Conservation (phyloP, 2,329 filamentous ascomycete species). For the Neurospora sp. region DNA sequence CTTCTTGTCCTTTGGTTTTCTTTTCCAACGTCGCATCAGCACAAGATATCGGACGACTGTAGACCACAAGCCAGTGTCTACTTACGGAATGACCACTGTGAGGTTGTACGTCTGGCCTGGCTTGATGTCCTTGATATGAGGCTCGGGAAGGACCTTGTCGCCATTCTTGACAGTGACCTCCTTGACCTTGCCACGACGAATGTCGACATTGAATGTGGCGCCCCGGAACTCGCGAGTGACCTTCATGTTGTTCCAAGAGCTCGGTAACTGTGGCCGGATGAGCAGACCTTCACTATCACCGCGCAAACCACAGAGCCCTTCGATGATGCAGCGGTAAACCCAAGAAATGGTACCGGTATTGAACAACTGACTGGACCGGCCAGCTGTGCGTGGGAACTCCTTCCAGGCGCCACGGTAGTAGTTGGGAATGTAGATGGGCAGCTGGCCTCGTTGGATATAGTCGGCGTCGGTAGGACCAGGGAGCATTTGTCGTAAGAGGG, state of each 20-base stretch:
- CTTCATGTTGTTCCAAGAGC: conserved; percentile 31
- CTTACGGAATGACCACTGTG: conserved; percentile 23
- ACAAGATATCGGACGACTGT: neutral
- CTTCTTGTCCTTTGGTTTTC: neutral
- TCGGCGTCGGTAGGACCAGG: conserved; percentile 42
- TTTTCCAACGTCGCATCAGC: neutral
- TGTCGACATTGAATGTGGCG: conserved; percentile 37
- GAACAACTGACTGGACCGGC: conserved; percentile 46
- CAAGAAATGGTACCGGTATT: conserved; percentile 49
- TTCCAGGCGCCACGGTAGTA: conserved; percentile 46
- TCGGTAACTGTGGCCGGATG: conserved; percentile 41
- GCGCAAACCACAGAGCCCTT: conserved; percentile 43
- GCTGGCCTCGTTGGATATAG: conserved; percentile 41
- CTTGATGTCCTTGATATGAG: conserved; percentile 31
- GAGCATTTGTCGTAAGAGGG: conserved; percentile 41
- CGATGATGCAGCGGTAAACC: conserved; percentile 45
- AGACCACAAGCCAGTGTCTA: neutral
- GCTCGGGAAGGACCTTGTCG: conserved; percentile 28
- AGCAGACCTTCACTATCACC: conserved; percentile 37
- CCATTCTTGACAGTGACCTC: conserved; percentile 31
- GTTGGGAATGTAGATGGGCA: conserved; percentile 49
- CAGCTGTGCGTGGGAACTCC: conserved; percentile 40
- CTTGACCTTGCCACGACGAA: conserved; percentile 31
- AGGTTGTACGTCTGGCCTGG: conserved; percentile 35
- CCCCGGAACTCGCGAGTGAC: conserved; percentile 40